Base-by-base conservation (phyloP, 352 stramenopile genomes). In the Pythium folliculosum region DNA sequence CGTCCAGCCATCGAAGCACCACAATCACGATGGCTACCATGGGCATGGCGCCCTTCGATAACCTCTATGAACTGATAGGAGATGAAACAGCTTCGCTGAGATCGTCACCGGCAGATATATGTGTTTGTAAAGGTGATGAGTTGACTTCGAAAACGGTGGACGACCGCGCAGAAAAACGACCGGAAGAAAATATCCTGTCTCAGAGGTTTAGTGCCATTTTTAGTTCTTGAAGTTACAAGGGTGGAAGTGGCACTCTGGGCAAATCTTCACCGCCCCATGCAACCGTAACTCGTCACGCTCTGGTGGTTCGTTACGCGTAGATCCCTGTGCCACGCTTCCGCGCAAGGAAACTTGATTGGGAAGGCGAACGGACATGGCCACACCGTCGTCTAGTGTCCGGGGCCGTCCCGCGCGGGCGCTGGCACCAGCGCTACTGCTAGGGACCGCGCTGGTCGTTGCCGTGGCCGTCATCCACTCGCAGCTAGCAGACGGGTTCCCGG, bases 151-250 rank as follows among this genome's bases (percentile, higher is more conserved):
- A 4, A 12, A 17, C 8, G 3, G 48, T 66, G 49, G 60, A 66
- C 60, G 27, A 19, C 27, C 37, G 30, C 22, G 35, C 23, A 58
- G 60, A 60, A 60, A 66, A 47, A 60, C 60, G 60, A 66, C 58
- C 49, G 48, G 48, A 32, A 25, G 30, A 4, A 38, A 54, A 60
- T 32, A 66, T 66, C 25, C 13, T 5, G 32, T 66, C 21, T 66
- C 49, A 21, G 2, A 66, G 60, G 32, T 51, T 58, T 10, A 25
- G n/a, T 47, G n/a, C 19, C 32, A 45, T 27, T 51, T 50, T 40
- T 43, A 7, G 22, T 22, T 52, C 22, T 61, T 61, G 54, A 61
- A 61, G 54, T 61, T 61, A 38, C 35, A 12, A 40, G 35, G 35
- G 35, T 12, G 35, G 38, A 16, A 44, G 14, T 19, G 14, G 14